phyloP scores from a whole-genome alignment of 1,284 basidiomycete genomes.

The Cryptococcus neoformans region DNA sequence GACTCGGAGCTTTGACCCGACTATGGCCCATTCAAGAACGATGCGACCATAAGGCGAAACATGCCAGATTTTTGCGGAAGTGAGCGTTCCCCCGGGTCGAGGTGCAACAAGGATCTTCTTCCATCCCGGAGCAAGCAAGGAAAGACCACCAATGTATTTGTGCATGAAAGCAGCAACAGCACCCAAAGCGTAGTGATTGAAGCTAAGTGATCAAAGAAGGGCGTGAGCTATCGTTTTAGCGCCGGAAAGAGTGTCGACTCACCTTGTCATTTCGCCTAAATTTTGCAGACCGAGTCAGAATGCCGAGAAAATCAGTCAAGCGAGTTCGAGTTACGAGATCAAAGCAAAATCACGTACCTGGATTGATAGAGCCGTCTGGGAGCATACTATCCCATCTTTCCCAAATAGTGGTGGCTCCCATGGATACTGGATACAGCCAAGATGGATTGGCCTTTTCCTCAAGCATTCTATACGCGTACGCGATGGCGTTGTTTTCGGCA shows the following conservation, averaged over 20 bases:
- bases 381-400: conserved; percentile 43
- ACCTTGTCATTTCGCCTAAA: too few species aligned
- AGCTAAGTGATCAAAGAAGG: conserved; percentile 1
- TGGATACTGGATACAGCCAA: conserved; percentile 39
- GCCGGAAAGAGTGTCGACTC: too few species aligned
- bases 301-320: too few species aligned
- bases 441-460: conserved; percentile 36
- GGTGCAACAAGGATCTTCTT: conserved; percentile 26
- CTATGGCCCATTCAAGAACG: conserved; percentile 20
- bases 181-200: conserved; percentile 48
- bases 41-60: conserved; percentile 24
- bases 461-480: conserved; percentile 44
- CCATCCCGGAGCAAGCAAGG: conserved; percentile 30
- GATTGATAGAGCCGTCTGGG: conserved; percentile 38
- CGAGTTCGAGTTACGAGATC: too few species aligned
- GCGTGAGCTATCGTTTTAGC: too few species aligned
- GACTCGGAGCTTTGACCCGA: conserved; percentile 13
- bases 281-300: too few species aligned
- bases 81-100: conserved; percentile 44
- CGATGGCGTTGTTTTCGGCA: conserved; percentile 18
- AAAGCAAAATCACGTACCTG: conserved; percentile 41
- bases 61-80: conserved; percentile 17
- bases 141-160: conserved; percentile 31
- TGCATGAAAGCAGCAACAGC: conserved; percentile 40
- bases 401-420: conserved; percentile 48